Base-by-base conservation (phyloP, 352 stramenopile species). In the Phytophthora pisi region DNA sequence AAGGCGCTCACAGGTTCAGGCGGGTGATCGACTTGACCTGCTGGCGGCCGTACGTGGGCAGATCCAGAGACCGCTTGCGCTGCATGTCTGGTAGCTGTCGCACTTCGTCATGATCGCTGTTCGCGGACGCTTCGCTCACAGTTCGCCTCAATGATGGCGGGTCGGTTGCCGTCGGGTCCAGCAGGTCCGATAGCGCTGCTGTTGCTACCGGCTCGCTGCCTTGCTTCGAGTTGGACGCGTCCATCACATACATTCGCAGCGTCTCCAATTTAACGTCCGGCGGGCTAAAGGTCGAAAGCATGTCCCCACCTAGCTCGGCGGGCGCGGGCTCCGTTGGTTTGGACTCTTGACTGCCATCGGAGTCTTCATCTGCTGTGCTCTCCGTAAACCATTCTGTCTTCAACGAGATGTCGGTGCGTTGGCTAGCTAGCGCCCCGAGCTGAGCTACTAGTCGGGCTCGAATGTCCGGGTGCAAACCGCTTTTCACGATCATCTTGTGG, bases 381-480 rank as follows among this genome's bases (percentile, higher is more conserved):
- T 90, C 79, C 5, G 77, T 64, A 61, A 92, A 78, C 81, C 84
- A 92, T 55, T 92, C 84, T 1, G 79, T 92, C 66, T 88, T 88
- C 63, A 92, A 66, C 42, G 81, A 84, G 5, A 90, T 75, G 46
- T 88, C 72, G 5, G 68, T 70, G 18, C 84, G 81, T 38, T 88
- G 74, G 43, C 84, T 92, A 34, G 81, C 81, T 18, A 92, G 51
- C 10, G 81, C 78, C 3, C 84, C 84, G 1, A 92, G 73, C 38
- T 92, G 81, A 4, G 70, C 74, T 18, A 89, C 81, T 16, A 92
- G 57, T 6, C 84, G 70, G n/a, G 84, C 79, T 52, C 84, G 81
- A 65, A 92, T 89, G 55, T 92, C 84, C n/a, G 84, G 81, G 46
- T 90, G 84, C 9, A 92, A 58, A 8, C 84, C 84, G 24, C 74